Conservation (phyloP, 345 rosid genomes). For the Pugionium dolabratum region DNA sequence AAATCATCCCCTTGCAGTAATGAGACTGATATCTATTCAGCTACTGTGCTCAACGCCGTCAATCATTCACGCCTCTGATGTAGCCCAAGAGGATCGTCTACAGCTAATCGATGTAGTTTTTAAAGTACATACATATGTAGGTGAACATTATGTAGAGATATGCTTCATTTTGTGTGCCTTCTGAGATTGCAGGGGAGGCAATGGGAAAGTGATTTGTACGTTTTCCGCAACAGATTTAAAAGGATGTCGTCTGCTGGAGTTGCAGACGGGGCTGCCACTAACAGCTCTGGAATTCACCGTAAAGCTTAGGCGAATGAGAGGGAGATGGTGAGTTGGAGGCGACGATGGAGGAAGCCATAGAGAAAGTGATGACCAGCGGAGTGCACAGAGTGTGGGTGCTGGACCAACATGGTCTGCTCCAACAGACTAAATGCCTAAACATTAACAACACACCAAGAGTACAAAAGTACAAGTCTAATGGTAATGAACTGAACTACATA, state of each 20-base stretch:
- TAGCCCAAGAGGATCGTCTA: slow-evolving; percentile 47
- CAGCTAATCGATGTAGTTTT: slow-evolving; percentile 58
- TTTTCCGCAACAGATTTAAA: slow-evolving; percentile 76
- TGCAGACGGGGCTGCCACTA: slow-evolving; percentile 63
- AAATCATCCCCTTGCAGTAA: slow-evolving; percentile 49
- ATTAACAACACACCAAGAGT: slow-evolving; percentile 2
- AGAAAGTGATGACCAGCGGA: slow-evolving; percentile 57
- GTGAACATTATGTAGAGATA: no score
- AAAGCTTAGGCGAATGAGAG: slow-evolving; percentile 34
- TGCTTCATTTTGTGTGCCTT: neutral
- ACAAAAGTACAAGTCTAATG: slow-evolving; percentile 15
- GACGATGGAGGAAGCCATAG: slow-evolving; percentile 54
- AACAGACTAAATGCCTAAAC: slow-evolving; percentile 15
- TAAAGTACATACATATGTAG: neutral
- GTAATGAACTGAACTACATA: slow-evolving; percentile 3
- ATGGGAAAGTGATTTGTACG: slow-evolving; percentile 64
- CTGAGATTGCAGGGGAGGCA: slow-evolving; percentile 56
- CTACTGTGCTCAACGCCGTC: slow-evolving; percentile 72
- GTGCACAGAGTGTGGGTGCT: slow-evolving; percentile 86
- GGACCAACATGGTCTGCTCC: slow-evolving; percentile 51
- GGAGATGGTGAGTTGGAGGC: slow-evolving; percentile 55
- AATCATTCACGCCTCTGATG: slow-evolving; percentile 56
- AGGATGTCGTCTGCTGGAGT: slow-evolving; percentile 59
- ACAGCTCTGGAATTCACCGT: slow-evolving; percentile 61
- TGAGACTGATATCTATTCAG: slow-evolving; percentile 57